Evolutionary conservation across 345 rosid genomes (phyloP).

Genomic region (Citrus unshiu): DNA sequence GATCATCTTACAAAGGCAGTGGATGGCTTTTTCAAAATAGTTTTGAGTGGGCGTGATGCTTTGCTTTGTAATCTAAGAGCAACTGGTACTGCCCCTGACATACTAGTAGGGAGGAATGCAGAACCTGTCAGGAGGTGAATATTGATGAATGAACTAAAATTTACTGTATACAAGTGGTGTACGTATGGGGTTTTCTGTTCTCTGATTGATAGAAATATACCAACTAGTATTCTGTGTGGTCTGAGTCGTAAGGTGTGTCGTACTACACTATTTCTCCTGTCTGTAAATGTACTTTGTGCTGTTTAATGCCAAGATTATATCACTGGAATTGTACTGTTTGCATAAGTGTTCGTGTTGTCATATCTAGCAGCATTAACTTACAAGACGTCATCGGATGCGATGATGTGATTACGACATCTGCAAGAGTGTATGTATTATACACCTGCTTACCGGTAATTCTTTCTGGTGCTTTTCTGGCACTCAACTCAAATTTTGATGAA

Average conservation of each 20-base stretch:
- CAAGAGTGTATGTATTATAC: not conserved
- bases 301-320: slow-evolving; percentile 12
- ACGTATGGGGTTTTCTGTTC: slow-evolving; percentile 20
- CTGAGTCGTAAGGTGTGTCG: slow-evolving; percentile 11
- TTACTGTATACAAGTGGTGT: slow-evolving; percentile 13
- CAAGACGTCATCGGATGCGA: not conserved
- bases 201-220: slow-evolving; percentile 1
- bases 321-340: slow-evolving; percentile 2
- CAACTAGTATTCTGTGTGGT: slow-evolving; percentile 10
- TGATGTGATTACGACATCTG: not conserved
- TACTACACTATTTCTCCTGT: not conserved
- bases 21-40: slow-evolving; percentile 76
- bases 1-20: slow-evolving; percentile 64
- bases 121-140: slow-evolving; percentile 25
- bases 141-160: slow-evolving; percentile 16
- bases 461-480: not conserved
- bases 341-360: not conserved
- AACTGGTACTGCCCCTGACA: slow-evolving; percentile 28
- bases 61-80: slow-evolving; percentile 76
- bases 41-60: slow-evolving; percentile 74
- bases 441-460: not conserved
- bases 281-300: slow-evolving; percentile 18
- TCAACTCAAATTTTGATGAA: too few species aligned
- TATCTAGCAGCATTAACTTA: not conserved
- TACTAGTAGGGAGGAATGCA: slow-evolving; percentile 25